A percentile compares a stretch with the other conserved stretches of the same genome.
These are phyloP conservation scores for Ophiocordyceps australis DNA, from an alignment of 2,329 filamentous ascomycete species.

Conservation along the genomic window DNA sequence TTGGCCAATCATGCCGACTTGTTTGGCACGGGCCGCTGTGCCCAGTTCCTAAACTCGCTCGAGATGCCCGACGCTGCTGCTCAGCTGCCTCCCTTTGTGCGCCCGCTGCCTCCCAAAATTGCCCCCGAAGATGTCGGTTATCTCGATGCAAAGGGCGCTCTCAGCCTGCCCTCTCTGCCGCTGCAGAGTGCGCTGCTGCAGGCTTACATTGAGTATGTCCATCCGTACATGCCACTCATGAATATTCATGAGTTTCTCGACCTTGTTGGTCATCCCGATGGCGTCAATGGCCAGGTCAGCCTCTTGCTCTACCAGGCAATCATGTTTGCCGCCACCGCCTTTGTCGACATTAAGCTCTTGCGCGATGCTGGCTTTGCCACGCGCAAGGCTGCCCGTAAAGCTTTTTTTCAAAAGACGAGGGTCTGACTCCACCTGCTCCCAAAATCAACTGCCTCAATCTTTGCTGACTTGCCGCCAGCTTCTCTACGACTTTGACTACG, in stretches of 20 bases:
- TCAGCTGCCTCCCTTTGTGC: conserved; percentile 51
- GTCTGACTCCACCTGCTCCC: conserved; percentile 27
- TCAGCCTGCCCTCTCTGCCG: conserved; percentile 51
- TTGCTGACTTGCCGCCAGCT: conserved; percentile 30
- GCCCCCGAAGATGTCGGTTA: conserved; percentile 70
- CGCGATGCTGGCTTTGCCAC: conserved; percentile 59
- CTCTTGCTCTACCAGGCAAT: conserved; percentile 82
- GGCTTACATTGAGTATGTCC: conserved; percentile 74
- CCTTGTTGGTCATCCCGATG: conserved; percentile 47
- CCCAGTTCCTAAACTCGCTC: conserved; percentile 26
- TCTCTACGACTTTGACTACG: conserved; percentile 90
- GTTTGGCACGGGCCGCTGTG: conserved; percentile 19
- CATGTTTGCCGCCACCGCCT: conserved; percentile 85
- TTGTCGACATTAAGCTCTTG: conserved; percentile 65
- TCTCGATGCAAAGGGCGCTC: conserved; percentile 65
- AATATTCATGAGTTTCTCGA: conserved; percentile 44
- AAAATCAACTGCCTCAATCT: too few species aligned
- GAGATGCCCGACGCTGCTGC: conserved; percentile 24
- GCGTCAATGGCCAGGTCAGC: conserved; percentile 54
- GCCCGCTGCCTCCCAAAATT: conserved; percentile 60
- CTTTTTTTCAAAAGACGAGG: conserved; percentile 77
- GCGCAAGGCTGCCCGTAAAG: conserved; percentile 67
- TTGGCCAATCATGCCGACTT: conserved; percentile 11
- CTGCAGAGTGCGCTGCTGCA: conserved; percentile 69
- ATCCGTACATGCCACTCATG: conserved; percentile 84